phyloP scores from a whole-genome alignment of 78 protist species.

The Polysphondylium violaceum region DNA sequence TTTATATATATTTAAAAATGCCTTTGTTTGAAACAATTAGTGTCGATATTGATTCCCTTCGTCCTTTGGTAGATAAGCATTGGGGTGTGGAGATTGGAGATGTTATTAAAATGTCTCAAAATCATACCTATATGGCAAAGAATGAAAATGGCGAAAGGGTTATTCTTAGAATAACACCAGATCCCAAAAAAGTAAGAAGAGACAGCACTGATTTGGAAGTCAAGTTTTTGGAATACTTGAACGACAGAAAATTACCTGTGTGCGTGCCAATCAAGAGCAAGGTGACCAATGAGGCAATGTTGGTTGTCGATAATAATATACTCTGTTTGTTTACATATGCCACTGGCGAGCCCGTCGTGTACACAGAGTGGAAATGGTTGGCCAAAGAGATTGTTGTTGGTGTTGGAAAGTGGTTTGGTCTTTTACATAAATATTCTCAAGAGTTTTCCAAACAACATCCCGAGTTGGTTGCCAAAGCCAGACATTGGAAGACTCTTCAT shows the following conservation, averaged over 20 bases:
- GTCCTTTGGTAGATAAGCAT: constrained; percentile 1
- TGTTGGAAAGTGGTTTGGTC: constrained; percentile 77
- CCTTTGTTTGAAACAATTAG: constrained; percentile 75
- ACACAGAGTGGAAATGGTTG: constrained; percentile 67
- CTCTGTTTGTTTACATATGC: constrained; percentile 59
- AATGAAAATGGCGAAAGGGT: constrained; percentile 7
- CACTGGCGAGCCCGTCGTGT: constrained; percentile 66
- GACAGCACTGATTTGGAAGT: constrained; percentile 43
- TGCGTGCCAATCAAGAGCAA: constrained; percentile 21
- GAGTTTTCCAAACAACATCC: constrained; percentile 25
- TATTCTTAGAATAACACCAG: constrained; percentile 78
- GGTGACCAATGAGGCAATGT: background rate
- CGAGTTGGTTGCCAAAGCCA: background rate
- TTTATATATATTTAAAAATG: no score
- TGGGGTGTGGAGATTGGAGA: constrained; percentile 67
- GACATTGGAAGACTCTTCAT: constrained; percentile 73
- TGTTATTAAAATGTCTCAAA: constrained; percentile 73
- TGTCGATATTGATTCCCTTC: constrained; percentile 51
- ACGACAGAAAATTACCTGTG: constrained; percentile 33
- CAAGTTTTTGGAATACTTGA: constrained; percentile 25
- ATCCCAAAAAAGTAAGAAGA: constrained; percentile 33
- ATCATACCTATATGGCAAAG: constrained; percentile 65
- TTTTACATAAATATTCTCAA: constrained; percentile 43
- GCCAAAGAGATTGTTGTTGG: constrained; percentile 39
- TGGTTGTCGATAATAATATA: background rate